Evolutionary conservation across 2,329 filamentous ascomycete species (phyloP), one percentile per base, ranked within the genome.

Genomic region (Fonsecaea monophora): DNA sequence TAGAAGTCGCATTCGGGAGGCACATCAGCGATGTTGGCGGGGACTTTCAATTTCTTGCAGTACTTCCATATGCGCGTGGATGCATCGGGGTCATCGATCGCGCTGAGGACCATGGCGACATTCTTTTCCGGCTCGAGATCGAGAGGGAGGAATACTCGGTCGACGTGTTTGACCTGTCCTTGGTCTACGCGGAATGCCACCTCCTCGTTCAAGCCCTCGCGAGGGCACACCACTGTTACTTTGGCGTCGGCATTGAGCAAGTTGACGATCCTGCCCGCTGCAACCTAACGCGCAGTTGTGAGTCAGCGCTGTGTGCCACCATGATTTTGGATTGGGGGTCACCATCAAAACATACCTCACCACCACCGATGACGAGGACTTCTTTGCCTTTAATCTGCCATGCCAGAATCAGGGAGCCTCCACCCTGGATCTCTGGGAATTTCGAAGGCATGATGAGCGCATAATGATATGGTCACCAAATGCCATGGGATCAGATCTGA

Each of bases 1-100:
- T 97, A 99, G 77, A 99, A 99, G 76, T 99, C 95, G 79, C 95
- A 99, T 78, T 99, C 95, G 0, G 92, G 87, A 0, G 95, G 95
- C 3, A 99, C 95, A 77, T 99, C 95, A 72, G 95, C 95, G 72
- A 99, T 97, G 79, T 99, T 99, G 65, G 93, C 94, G 5, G 93
- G 88, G 71, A 98, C 91, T 68, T 88, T 88, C 67, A 84, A 86
- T 77, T 92, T 86, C 78, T 96, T 94, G 85, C 94, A 98, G 30
- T 97, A 85, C 77, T 94, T 94, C 91, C 93, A 99, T 76, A 99
- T 92, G 70, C 87, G 85, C 0, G 92, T 90, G 0, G 93, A 97
- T n/a, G 93, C 94, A 56, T 88, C 90, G 0, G 95, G 92, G 76
- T 98, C 94, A 77, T 99, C 95, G 72, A 99, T 88, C 64, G 95